Evolutionary conservation across 1,139 yeast genomes (phyloP), one percentile per base, ranked within the genome.

Genomic region (Candida gigantensis): DNA sequence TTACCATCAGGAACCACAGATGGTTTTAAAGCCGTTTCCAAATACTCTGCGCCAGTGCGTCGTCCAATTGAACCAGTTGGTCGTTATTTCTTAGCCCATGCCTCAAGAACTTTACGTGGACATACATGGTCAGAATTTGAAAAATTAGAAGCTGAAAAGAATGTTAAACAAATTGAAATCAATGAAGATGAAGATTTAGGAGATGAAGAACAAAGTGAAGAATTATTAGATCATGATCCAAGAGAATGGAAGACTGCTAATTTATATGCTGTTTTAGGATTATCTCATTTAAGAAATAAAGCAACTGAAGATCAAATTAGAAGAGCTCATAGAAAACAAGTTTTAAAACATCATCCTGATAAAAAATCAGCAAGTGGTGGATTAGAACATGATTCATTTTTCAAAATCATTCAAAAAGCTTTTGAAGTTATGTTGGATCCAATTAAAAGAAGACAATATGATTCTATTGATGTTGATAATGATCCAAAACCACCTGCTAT

Each of bases 111-210:
- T 44, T 74, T 90, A 52, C 82, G 96, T 68, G 96, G 96, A 64
- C 96, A 95, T 70, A 88, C 97, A 41, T 92, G 97, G 96, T 88
- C 97, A 37, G 97, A 94, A 68, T 92, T 79, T 58, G 98, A 92
- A 70, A 83, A 85, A 62, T 72, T 89, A 52, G 95, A 90, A 73
- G 97, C 96, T 44, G 95, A 84, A 62, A 83, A 81, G 68, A 87
- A 87, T 64, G 96, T 87, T 56, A 77, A 78, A 55, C 69, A 69
- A 45, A 79, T 82, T 43, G 95, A 86, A 55, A 83, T 78, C 49
- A 68, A 74, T 51, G 75, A 70, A 51, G 89, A 81, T 46, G 94
- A 81, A 39, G 87, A 81, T 51, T 76, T 81, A 50, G 89, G 85
- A 36, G 77, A 79, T 47, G 86, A 84, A 51, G 83, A 82, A 35